These are phyloP conservation scores for Delonix regia DNA, from an alignment of 306 rosid species.

Conservation along the genomic window DNA sequence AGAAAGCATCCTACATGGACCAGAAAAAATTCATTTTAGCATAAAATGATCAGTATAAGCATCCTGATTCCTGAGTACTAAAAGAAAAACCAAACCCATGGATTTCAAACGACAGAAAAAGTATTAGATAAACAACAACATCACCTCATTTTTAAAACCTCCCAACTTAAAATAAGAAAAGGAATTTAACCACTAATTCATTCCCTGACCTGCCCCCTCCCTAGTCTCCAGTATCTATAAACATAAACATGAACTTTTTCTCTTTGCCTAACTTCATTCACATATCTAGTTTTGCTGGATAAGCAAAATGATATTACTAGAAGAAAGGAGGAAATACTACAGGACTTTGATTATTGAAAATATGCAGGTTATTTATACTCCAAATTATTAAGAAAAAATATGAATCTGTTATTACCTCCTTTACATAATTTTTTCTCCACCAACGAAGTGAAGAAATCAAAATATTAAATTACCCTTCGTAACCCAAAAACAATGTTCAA, in stretches of 20 bases:
- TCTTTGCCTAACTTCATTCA: not conserved
- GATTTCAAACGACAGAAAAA: not conserved
- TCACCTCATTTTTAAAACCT: not conserved
- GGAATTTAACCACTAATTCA: not conserved
- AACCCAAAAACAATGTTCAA: not conserved
- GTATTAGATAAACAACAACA: not conserved
- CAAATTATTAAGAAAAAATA: not conserved
- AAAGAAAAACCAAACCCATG: not conserved
- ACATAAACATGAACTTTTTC: not conserved
- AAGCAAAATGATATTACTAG: not conserved
- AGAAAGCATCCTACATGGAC: constrained; percentile 71
- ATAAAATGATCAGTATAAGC: not conserved
- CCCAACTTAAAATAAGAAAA: not conserved
- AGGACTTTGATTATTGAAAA: not conserved
- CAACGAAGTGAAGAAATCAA: not conserved
- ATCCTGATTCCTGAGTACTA: not conserved
- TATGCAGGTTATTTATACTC: not conserved
- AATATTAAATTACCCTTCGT: not conserved
- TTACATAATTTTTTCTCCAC: not conserved
- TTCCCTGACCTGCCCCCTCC: not conserved
- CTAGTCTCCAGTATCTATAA: not conserved
- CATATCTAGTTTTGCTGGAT: not conserved
- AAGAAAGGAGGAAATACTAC: not conserved
- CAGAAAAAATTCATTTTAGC: constrained; percentile 13
- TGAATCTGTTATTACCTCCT: not conserved